Base-by-base conservation (phyloP, 1,139 yeast genomes). In the Yarrowia galli region DNA sequence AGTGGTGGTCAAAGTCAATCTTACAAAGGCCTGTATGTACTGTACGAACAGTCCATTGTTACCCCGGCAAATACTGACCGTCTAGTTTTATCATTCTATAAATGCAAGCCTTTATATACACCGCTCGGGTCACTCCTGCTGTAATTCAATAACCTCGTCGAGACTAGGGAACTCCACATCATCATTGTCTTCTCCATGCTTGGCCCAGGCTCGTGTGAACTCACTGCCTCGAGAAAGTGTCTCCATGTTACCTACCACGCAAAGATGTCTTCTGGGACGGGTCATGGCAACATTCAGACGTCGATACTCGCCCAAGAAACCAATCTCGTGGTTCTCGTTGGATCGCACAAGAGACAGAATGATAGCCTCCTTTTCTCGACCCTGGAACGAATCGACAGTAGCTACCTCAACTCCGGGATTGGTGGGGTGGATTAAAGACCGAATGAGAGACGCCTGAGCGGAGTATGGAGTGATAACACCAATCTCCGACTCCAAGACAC, bases 301-400 rank as follows among this genome's bases (percentile, higher is more conserved):
- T 42, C 92, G 79, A 69, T 84, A 83, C 72, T 92, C 97, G 49
- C 83, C 82, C 69, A 92, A 79, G 74, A 92, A 92, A 18, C 97
- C 97, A 65, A 92, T 87, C 68, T 88, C 89, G 60, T 83, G 78
- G 13, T 78, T 73, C 60, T 84, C 84, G 74, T 92, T 92, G 18
- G 96, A 89, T 67, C 97, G 80, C 1, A 92, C 97, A 69, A 92
- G 77, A 0, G 96, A 86, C n/a, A 92, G 82, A 1, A 92, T 83
- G 5, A 92, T 89, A 35, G 91, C 88, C 70, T 92, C 96, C 75
- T 92, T 92, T 75, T 92, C 98, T 69, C 97, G 82, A 0, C 98
- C 98, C 78, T 92, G 98, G 75, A 90, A 92, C 22, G 96, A 97
- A 78, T 91, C 92, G n/a, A 92, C 92, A 0, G 95, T 90, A 54